Percentiles rank a stretch among this genome's conserved stretches.
These are phyloP conservation scores for Lycium ferocissimum DNA, from an alignment of 257 asterid species.

Conservation along the genomic window DNA sequence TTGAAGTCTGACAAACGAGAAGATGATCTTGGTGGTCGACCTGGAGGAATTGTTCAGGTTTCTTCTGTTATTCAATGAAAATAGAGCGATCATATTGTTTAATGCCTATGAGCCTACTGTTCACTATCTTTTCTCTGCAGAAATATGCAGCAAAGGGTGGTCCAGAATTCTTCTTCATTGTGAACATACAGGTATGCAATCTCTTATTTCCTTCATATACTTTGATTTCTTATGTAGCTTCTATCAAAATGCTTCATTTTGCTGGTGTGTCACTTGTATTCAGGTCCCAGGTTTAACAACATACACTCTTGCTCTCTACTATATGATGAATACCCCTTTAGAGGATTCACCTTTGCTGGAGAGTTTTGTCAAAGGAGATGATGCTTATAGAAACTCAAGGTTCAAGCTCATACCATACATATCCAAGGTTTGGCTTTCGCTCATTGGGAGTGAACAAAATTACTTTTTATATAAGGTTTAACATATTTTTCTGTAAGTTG, in stretches of 20 bases:
- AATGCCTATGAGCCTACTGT: slow-evolving; percentile 35
- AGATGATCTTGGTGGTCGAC: slow-evolving; percentile 96
- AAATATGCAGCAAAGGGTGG: slow-evolving; percentile 94
- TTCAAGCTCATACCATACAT: slow-evolving; percentile 99
- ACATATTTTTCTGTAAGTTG: background rate
- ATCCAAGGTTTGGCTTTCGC: slow-evolving; percentile 68
- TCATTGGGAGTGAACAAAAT: slow-evolving; percentile 27
- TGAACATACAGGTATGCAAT: slow-evolving; percentile 83
- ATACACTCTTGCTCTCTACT: slow-evolving; percentile 82
- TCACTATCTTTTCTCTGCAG: slow-evolving; percentile 50
- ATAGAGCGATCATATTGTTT: slow-evolving; percentile 18
- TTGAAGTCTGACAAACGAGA: slow-evolving; percentile 95
- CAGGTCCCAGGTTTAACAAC: slow-evolving; percentile 97
- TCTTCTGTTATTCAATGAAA: slow-evolving; percentile 19
- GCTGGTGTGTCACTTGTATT: background rate
- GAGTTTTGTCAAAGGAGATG: slow-evolving; percentile 92
- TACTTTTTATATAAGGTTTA: slow-evolving; percentile 5
- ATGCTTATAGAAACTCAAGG: slow-evolving; percentile 93
- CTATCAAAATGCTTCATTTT: slow-evolving; percentile 3
- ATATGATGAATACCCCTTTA: slow-evolving; percentile 87
- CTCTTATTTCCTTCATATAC: slow-evolving; percentile 26
- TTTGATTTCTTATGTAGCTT: background rate
- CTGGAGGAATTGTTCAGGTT: slow-evolving; percentile 96
- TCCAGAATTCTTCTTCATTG: slow-evolving; percentile 90
- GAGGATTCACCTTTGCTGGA: slow-evolving; percentile 91